Evolutionary conservation across 2,329 filamentous ascomycete genomes (phyloP).

Genomic region (Sporothrix mexicana): DNA sequence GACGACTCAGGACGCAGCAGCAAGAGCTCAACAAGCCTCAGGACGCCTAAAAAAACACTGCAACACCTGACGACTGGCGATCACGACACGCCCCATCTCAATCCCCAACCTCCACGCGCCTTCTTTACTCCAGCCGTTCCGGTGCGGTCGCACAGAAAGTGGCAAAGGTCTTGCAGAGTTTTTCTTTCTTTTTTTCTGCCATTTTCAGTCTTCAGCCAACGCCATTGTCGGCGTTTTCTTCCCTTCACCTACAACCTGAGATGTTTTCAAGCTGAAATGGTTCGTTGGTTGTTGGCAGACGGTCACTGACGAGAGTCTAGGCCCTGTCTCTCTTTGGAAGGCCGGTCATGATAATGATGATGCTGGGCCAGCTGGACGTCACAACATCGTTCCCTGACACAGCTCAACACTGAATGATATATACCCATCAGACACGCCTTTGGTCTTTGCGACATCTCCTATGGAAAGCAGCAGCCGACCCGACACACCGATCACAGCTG

Average conservation of each 20-base stretch:
- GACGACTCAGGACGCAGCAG: too few relatives aligned
- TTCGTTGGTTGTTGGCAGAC: background rate
- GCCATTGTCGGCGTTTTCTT: background rate
- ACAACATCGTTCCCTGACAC: background rate
- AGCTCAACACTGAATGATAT: background rate
- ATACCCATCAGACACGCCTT: background rate
- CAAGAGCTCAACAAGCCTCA: too few relatives aligned
- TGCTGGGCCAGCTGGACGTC: background rate
- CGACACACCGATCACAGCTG: background rate
- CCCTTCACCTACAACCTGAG: background rate
- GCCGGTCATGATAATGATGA: too few relatives aligned
- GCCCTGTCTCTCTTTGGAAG: background rate
- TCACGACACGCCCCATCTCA: background rate
- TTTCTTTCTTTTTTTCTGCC: background rate
- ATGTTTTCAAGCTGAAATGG: background rate
- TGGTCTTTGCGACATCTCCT: background rate
- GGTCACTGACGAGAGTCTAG: background rate
- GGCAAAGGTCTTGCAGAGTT: slow-evolving; percentile 15
- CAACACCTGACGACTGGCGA: too few relatives aligned
- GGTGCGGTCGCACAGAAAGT: slow-evolving; percentile 17
- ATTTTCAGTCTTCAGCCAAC: background rate
- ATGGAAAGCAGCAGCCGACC: slow-evolving; percentile 6
- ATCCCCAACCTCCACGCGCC: background rate
- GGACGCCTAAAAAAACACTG: too few relatives aligned
- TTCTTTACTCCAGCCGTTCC: background rate